phyloP scores from a whole-genome alignment of 805 yeast species.

The Tetrapisispora nanseiensis region DNA sequence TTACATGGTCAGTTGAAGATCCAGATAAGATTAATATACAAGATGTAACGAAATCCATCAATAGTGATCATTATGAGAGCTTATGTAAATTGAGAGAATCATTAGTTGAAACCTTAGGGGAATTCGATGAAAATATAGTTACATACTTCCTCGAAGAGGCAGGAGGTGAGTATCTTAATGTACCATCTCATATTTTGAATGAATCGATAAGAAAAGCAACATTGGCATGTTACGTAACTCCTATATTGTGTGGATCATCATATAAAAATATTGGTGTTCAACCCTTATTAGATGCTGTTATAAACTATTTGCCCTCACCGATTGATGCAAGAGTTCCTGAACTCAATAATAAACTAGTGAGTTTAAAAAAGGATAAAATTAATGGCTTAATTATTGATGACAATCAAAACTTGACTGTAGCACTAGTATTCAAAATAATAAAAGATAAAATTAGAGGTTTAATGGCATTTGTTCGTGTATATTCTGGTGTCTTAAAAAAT shows the following conservation, averaged over 20 bases:
- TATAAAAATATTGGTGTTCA: slow-evolving; percentile 91
- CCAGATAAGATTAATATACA: slow-evolving; percentile 27
- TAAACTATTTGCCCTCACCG: slow-evolving; percentile 76
- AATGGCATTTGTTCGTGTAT: slow-evolving; percentile 80
- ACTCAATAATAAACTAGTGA: slow-evolving; percentile 29
- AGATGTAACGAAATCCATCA: slow-evolving; percentile 40
- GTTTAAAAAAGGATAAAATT: slow-evolving; percentile 32
- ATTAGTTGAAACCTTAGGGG: slow-evolving; percentile 74
- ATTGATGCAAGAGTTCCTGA: slow-evolving; percentile 51
- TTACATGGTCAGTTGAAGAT: slow-evolving; percentile 36
- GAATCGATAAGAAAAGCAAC: slow-evolving; percentile 58
- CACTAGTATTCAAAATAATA: slow-evolving; percentile 84
- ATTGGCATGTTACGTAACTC: slow-evolving; percentile 46
- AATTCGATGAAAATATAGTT: slow-evolving; percentile 66
- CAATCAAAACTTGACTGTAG: slow-evolving; percentile 55
- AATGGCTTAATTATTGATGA: slow-evolving; percentile 45
- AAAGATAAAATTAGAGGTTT: slow-evolving; percentile 77
- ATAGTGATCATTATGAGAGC: slow-evolving; percentile 36
- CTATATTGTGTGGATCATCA: slow-evolving; percentile 88
- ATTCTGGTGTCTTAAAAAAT: slow-evolving; percentile 63
- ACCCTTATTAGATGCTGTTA: slow-evolving; percentile 79
- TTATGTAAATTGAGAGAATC: slow-evolving; percentile 56
- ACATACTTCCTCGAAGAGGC: slow-evolving; percentile 70
- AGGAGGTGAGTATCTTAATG: slow-evolving; percentile 50
- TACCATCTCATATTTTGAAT: slow-evolving; percentile 46